Conservation (phyloP, 139 green algal genomes). For the Chlamydomonas asymmetrica region DNA sequence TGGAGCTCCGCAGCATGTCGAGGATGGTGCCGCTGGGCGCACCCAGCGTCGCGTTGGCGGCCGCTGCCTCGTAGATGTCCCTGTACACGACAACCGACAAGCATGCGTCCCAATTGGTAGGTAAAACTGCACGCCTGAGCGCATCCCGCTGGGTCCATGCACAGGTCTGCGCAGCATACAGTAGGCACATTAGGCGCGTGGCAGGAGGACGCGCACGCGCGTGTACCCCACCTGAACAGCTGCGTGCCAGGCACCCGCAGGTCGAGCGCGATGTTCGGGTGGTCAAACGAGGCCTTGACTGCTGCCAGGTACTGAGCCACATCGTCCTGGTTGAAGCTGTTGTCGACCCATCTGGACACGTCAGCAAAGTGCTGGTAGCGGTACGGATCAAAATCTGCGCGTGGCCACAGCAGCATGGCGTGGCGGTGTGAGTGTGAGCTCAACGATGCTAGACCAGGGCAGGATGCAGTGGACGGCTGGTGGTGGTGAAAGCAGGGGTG, state of each 20-base stretch:
- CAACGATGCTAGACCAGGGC: no score
- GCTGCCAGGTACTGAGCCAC: constrained; percentile 8
- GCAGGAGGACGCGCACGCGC: background rate
- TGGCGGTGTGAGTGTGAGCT: no score
- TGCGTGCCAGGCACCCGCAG: constrained; percentile 24
- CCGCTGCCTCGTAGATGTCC: constrained; percentile 17
- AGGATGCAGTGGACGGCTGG: no score
- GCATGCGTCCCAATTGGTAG: no score
- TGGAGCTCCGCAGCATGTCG: background rate
- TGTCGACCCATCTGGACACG: constrained; percentile 7
- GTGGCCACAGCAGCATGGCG: no score
- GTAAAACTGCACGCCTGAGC: no score
- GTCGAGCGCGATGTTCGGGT: constrained; percentile 38
- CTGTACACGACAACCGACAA: no score
- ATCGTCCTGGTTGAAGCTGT: constrained; percentile 19
- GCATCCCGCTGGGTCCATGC: no score
- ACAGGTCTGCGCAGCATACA: no score
- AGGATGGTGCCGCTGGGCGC: background rate
- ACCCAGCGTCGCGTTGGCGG: constrained; percentile 13
- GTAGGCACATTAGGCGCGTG: background rate
- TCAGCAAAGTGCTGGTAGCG: constrained; percentile 24
- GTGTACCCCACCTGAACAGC: background rate
- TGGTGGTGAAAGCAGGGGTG: no score
- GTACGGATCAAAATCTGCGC: constrained; percentile 33
- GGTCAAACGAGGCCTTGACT: constrained; percentile 9